These are phyloP conservation scores for Fomitopsis serialis DNA, from an alignment of 768 basidiomycete species.

Conservation along the genomic window DNA sequence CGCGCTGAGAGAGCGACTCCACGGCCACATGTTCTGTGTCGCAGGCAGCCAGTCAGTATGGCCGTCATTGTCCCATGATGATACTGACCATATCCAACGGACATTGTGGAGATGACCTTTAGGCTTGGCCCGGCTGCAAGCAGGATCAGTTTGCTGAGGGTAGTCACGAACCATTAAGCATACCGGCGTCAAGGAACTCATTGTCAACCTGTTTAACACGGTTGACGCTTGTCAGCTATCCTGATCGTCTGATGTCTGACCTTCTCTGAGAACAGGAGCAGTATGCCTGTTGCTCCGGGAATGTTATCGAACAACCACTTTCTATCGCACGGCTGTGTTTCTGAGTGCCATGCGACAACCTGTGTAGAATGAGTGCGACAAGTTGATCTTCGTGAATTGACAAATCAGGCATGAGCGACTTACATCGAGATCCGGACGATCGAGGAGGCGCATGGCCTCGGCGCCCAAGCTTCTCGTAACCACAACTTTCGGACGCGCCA, in stretches of 20 bases:
- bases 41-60: not conserved
- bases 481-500: not conserved
- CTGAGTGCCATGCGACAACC: slow-evolving; percentile 47
- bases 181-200: slow-evolving; percentile 61
- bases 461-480: no score
- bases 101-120: slow-evolving; percentile 88
- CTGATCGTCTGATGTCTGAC: slow-evolving; percentile 27
- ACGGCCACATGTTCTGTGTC: slow-evolving; percentile 81
- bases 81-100: slow-evolving; percentile 74
- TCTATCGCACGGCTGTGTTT: slow-evolving; percentile 45
- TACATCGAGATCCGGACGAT: no score
- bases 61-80: not conserved
- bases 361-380: slow-evolving; percentile 19
- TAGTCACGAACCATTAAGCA: not conserved
- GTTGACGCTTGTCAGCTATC: slow-evolving; percentile 5
- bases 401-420: not conserved
- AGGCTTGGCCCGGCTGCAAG: slow-evolving; percentile 66
- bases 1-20: slow-evolving; percentile 48
- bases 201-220: slow-evolving; percentile 50
- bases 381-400: no score
- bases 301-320: slow-evolving; percentile 74
- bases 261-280: slow-evolving; percentile 67
- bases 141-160: not conserved
- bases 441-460: no score
- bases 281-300: slow-evolving; percentile 51